These are phyloP conservation scores for Lepraria neglecta DNA, from an alignment of 495 filamentous ascomycete species.

Conservation along the genomic window DNA sequence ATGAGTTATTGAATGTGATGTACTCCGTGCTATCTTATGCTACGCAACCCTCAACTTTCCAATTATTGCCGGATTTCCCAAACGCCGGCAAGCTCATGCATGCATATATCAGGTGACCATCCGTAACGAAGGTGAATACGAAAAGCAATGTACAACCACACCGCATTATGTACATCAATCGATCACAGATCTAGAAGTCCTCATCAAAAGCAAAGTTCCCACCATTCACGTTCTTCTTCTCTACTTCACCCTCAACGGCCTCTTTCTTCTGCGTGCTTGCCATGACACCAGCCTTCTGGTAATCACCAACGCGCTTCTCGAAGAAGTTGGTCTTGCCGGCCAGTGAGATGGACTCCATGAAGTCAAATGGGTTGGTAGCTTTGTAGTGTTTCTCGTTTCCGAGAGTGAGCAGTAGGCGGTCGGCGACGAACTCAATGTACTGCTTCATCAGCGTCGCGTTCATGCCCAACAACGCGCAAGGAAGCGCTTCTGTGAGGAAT, in stretches of 20 bases:
- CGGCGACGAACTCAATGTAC: conserved; percentile 99
- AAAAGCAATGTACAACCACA: background rate
- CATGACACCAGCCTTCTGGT: conserved; percentile 99
- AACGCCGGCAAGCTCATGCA: conserved; percentile 7
- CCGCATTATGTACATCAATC: background rate
- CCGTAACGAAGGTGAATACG: background rate
- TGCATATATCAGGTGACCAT: background rate
- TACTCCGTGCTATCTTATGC: background rate
- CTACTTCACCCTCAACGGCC: conserved; percentile 43
- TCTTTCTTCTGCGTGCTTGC: conserved; percentile 75
- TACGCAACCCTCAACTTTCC: background rate
- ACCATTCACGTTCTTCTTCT: conserved; percentile 57
- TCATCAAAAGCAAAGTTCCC: conserved; percentile 91
- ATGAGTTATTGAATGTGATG: too few species aligned
- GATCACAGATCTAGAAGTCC: conserved; percentile 62
- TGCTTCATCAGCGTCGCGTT: conserved; percentile 96
- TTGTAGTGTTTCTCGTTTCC: conserved; percentile 93
- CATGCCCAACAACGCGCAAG: conserved; percentile 90
- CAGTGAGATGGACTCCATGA: conserved; percentile 99
- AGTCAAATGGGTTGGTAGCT: conserved; percentile 93
- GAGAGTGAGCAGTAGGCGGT: conserved; percentile 84
- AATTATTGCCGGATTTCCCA: background rate
- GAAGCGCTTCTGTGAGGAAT: conserved; percentile 93
- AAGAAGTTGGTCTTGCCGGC: conserved; percentile 99
- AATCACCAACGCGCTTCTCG: conserved; percentile 98